Percentiles rank a stretch among this genome's conserved stretches.
Conservation (phyloP, 176 grass and related monocot species). For the Oryza australiensis region DNA sequence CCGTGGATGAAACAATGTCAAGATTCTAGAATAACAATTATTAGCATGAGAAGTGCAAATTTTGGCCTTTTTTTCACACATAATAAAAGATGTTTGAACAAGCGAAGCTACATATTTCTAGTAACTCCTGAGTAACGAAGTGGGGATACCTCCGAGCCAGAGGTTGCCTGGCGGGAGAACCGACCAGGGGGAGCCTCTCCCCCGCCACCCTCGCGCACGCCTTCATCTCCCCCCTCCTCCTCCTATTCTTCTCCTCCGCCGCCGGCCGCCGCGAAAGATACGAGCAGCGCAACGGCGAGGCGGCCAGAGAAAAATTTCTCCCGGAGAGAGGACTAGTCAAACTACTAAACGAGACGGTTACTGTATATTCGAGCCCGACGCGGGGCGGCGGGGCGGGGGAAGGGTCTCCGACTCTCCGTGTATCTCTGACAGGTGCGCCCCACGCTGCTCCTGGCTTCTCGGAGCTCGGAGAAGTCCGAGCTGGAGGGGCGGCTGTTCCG, state of each 20-base stretch:
- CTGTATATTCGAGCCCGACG: slow-evolving; percentile 20
- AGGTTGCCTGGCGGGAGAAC: not conserved
- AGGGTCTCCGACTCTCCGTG: not conserved
- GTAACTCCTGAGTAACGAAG: not conserved
- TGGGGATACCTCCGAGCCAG: slow-evolving; percentile 40
- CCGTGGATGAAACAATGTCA: not conserved
- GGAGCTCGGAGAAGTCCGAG: slow-evolving; percentile 18
- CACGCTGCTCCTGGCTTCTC: not conserved
- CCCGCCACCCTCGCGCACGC: slow-evolving; percentile 47
- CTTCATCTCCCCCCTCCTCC: slow-evolving; percentile 34
- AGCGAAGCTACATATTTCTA: not conserved
- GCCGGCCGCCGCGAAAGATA: not conserved
- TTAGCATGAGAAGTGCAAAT: not conserved
- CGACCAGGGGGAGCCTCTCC: slow-evolving; percentile 36
- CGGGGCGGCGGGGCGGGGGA: not conserved
- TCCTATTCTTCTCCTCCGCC: not conserved
- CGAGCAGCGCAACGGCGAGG: not conserved
- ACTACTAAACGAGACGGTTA: no score
- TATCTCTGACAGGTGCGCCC: slow-evolving; percentile 17
- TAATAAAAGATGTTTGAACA: not conserved
- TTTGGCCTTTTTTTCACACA: not conserved
- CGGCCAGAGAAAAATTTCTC: not conserved
- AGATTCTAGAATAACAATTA: not conserved
- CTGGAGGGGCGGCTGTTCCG: not conserved
- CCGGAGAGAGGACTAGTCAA: not conserved